Conservation (phyloP, 2,329 filamentous ascomycete genomes). For the Arthrobotrys sinensis region DNA sequence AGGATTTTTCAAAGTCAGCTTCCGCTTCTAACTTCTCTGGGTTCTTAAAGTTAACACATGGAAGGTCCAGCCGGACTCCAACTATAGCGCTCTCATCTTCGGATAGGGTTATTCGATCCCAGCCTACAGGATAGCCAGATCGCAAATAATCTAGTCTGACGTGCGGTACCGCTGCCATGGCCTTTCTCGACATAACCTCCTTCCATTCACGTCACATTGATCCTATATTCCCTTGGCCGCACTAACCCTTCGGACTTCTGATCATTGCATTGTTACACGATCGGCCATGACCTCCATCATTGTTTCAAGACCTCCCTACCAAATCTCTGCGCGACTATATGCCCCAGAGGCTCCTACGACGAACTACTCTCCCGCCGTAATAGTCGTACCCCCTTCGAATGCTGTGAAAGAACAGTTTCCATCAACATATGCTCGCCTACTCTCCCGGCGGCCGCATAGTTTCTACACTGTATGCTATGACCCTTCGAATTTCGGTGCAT, state of each 20-base stretch:
- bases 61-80: constrained; percentile 1
- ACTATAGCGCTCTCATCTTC: constrained; percentile 4
- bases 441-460: constrained; percentile 13
- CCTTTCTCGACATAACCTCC: constrained; percentile 16
- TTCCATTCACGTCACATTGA: constrained; percentile 5
- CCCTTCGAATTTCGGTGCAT: constrained; percentile 16
- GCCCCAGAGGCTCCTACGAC: constrained; percentile 8
- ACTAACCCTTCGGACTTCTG: neutral
- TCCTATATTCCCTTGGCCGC: constrained; percentile 5
- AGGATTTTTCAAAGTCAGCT: no score
- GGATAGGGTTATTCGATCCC: constrained; percentile 26
- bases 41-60: neutral
- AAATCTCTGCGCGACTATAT: constrained; percentile 4
- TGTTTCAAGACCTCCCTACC: constrained; percentile 1
- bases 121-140: constrained; percentile 2
- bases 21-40: neutral
- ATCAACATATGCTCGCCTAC: constrained; percentile 9
- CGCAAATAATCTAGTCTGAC: constrained; percentile 4
- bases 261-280: neutral
- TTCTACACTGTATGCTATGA: constrained; percentile 25
- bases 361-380: constrained; percentile 12
- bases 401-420: constrained; percentile 21
- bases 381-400: constrained; percentile 12
- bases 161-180: neutral
- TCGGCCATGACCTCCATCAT: constrained; percentile 2